phyloP scores from a whole-genome alignment of 1,284 basidiomycete genomes.

The Wolfiporia cocos region DNA sequence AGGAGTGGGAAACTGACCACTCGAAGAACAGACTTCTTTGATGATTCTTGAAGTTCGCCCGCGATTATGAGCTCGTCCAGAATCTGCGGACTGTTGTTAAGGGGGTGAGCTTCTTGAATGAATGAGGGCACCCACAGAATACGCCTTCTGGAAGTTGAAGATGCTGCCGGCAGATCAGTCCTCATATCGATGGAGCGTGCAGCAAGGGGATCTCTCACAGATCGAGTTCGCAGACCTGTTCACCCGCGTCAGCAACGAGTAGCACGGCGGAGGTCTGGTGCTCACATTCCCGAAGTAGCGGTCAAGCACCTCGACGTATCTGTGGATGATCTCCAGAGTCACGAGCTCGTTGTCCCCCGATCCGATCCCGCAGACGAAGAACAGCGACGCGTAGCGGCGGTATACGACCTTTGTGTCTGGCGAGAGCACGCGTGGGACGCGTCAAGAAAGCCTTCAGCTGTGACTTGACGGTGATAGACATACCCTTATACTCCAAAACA shows the following conservation, averaged over 20 bases:
- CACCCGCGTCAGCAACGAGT: too few relatives aligned
- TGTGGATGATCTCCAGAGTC: conserved; percentile 95
- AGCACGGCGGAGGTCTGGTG: conserved; percentile 10
- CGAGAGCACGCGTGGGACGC: background rate
- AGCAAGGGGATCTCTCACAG: conserved; percentile 45
- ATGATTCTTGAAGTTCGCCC: conserved; percentile 97
- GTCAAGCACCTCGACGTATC: conserved; percentile 98
- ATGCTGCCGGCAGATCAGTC: conserved; percentile 62
- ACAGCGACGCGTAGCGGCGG: conserved; percentile 94
- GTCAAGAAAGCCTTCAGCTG: background rate
- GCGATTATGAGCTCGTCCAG: conserved; percentile 97
- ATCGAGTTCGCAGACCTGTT: conserved; percentile 94
- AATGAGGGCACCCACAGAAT: conserved; percentile 58
- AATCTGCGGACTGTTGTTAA: conserved; percentile 46
- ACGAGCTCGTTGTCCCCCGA: conserved; percentile 89
- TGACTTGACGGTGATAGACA: too few relatives aligned
- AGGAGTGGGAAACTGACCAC: conserved; percentile 46
- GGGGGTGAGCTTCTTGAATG: conserved; percentile 2
- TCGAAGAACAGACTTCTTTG: conserved; percentile 94
- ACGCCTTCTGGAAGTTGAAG: conserved; percentile 98
- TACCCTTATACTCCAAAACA: conserved; percentile 98
- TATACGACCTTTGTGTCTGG: conserved; percentile 93
- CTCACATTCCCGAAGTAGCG: conserved; percentile 97
- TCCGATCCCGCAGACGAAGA: conserved; percentile 94
- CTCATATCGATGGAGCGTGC: background rate